Evolutionary conservation across 257 asterid species (phyloP).

Genomic region (Nicotiana paniculata): DNA sequence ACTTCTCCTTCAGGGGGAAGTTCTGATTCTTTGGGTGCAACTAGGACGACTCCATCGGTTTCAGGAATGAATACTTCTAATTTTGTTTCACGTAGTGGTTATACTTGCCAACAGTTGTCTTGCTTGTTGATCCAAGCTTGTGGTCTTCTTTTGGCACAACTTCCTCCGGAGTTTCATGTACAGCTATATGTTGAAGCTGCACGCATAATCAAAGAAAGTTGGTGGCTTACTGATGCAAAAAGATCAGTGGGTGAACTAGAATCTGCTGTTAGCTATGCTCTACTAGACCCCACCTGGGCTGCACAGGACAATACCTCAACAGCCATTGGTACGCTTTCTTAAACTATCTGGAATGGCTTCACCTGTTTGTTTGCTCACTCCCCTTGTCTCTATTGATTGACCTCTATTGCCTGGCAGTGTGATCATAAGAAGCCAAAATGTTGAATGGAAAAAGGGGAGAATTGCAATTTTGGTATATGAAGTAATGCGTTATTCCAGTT

Average conservation of each 20-base stretch:
- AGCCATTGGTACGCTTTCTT: conserved; percentile 63
- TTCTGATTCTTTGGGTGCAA: conserved; percentile 77
- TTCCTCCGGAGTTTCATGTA: conserved; percentile 83
- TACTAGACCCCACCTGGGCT: conserved; percentile 96
- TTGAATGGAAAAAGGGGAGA: neutral
- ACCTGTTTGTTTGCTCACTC: neutral
- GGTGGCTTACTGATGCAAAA: conserved; percentile 94
- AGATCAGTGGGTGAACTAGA: conserved; percentile 80
- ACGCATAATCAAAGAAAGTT: conserved; percentile 86
- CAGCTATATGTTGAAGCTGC: conserved; percentile 86
- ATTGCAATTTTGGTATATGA: neutral
- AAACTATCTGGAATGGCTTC: neutral
- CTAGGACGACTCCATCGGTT: conserved; percentile 49
- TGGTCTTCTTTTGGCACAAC: conserved; percentile 93
- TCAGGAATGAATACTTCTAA: conserved; percentile 58
- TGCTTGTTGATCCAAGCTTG: conserved; percentile 96
- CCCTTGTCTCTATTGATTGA: neutral
- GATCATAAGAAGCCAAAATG: neutral
- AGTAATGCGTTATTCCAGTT: neutral
- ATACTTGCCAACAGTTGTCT: conserved; percentile 92
- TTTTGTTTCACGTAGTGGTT: conserved; percentile 91
- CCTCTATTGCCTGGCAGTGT: neutral
- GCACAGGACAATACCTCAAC: conserved; percentile 98
- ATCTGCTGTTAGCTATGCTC: conserved; percentile 89
- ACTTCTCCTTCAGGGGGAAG: conserved; percentile 99